Evolutionary conservation across 2,329 filamentous ascomycete species (phyloP).

Genomic region (Neofusicoccum ribis): DNA sequence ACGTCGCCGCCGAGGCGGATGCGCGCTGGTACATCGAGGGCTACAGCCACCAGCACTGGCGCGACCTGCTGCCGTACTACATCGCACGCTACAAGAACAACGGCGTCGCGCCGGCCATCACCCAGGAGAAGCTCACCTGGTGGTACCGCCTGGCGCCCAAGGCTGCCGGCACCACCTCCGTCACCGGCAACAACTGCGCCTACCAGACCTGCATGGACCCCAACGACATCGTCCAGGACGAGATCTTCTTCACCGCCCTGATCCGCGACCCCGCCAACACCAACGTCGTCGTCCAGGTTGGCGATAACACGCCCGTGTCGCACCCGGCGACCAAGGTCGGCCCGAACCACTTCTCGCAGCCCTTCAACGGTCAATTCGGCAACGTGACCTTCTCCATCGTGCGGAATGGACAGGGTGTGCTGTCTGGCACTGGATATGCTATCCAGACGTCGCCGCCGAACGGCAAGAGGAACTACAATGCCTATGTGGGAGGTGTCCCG

Average conservation of each 20-base stretch:
- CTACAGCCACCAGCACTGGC: slow-evolving; percentile 54
- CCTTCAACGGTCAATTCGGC: slow-evolving; percentile 22
- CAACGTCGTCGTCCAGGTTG: slow-evolving; percentile 19
- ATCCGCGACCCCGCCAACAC: slow-evolving; percentile 22
- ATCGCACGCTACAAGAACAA: slow-evolving; percentile 52
- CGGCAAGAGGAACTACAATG: slow-evolving; percentile 24
- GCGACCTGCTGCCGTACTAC: slow-evolving; percentile 51
- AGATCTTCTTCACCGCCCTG: slow-evolving; percentile 46
- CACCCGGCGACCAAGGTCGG: slow-evolving; percentile 5
- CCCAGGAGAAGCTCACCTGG: slow-evolving; percentile 37
- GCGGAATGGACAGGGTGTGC: slow-evolving; percentile 14
- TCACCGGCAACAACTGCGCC: slow-evolving; percentile 33
- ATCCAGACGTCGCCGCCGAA: slow-evolving; percentile 8
- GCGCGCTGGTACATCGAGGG: slow-evolving; percentile 51
- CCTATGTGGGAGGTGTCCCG: slow-evolving; percentile 22
- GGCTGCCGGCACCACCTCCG: slow-evolving; percentile 38
- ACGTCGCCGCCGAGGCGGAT: slow-evolving; percentile 45
- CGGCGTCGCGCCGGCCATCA: slow-evolving; percentile 30
- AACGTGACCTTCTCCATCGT: slow-evolving; percentile 21
- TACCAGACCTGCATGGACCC: slow-evolving; percentile 28
- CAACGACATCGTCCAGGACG: slow-evolving; percentile 43
- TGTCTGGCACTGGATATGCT: slow-evolving; percentile 13
- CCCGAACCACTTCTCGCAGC: slow-evolving; percentile 19
- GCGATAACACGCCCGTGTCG: slow-evolving; percentile 12
- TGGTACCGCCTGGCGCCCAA: slow-evolving; percentile 48